A percentile compares a stretch with the other conserved stretches of the same genome.
phyloP scores from a whole-genome alignment of 2,329 filamentous ascomycete species.

The Cordyceps fumosorosea region DNA sequence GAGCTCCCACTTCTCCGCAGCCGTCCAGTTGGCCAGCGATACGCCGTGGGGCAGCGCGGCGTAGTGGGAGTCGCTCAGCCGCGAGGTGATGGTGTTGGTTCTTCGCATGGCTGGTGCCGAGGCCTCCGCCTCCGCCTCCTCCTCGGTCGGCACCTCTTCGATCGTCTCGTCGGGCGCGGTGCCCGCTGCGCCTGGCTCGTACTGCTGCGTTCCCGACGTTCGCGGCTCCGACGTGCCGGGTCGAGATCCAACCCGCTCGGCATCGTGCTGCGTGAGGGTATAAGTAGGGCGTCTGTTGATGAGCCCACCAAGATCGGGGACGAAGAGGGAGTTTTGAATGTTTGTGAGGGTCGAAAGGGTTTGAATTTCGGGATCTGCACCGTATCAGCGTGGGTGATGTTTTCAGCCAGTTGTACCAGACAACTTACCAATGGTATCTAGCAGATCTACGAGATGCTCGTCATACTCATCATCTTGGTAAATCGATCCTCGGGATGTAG shows the following conservation, averaged over 20 bases:
- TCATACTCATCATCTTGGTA: slow-evolving; percentile 28
- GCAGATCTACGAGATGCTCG: slow-evolving; percentile 32
- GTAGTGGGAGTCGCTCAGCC: slow-evolving; percentile 63
- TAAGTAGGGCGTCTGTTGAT: slow-evolving; percentile 77
- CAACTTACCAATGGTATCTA: slow-evolving; percentile 33
- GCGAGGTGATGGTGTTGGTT: slow-evolving; percentile 57
- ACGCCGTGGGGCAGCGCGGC: slow-evolving; percentile 73
- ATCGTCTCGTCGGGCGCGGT: slow-evolving; percentile 19
- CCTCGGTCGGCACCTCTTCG: slow-evolving; percentile 17
- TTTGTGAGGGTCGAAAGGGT: slow-evolving; percentile 81
- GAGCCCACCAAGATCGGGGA: slow-evolving; percentile 70
- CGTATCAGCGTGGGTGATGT: background rate
- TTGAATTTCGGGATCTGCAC: slow-evolving; percentile 73
- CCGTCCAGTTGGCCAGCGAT: slow-evolving; percentile 66
- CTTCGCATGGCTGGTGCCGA: slow-evolving; percentile 27
- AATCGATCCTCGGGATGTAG: background rate
- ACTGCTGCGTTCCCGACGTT: slow-evolving; percentile 1
- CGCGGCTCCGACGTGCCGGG: slow-evolving; percentile 2
- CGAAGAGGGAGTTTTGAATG: slow-evolving; percentile 82
- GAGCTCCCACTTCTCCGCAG: slow-evolving; percentile 66
- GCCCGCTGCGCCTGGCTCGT: slow-evolving; percentile 17
- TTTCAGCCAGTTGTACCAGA: background rate
- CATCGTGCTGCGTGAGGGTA: slow-evolving; percentile 50
- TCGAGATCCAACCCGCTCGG: slow-evolving; percentile 6
- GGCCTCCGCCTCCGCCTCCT: slow-evolving; percentile 14